Evolutionary conservation across 1,139 yeast species (phyloP), one percentile per base, ranked within the genome.

Genomic region (Lodderomyces margitis): DNA sequence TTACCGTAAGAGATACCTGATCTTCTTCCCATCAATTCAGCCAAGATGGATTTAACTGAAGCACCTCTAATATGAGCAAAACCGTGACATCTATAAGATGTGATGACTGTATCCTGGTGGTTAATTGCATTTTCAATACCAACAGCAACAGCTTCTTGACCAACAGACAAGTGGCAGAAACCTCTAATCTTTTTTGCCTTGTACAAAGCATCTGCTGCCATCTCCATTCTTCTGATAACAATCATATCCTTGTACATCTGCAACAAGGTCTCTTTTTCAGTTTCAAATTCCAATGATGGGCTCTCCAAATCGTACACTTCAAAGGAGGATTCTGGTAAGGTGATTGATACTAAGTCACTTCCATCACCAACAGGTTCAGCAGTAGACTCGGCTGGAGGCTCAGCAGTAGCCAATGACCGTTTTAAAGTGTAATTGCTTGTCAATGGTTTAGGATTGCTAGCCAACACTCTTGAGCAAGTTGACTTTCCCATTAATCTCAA

Each of bases 121-220:
- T 86, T 81, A 62, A 89, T 86, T 55, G 98, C 98, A 57, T 85
- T 82, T 75, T 92, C 98, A 57, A 92, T 88, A 66, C 98, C 98
- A 50, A 91, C 97, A 47, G 98, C 96, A 68, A 92, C 80, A 49
- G 98, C 98, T 74, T 92, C 98, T 74, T 92, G 98, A 60, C 98
- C 98, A 50, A 87, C 91, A n/a, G 96, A 87, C 73, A 94, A 80
- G 70, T 92, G 98, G 72, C 98, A 89, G 83, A 92, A 92, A 55
- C 98, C 98, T 73, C 98, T 81, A 61, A 92, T 91, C 74, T 92
- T 89, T 78, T 92, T 92, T 61, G 98, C 96, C 76, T 92, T 92
- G 78, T 92, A 92, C 53, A 94, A 75, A 28, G 98, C 98, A 63
- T 92, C 98, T 45, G 98, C 82, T 30, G 97, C 96, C 96, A 92